These are phyloP conservation scores for Solanum clarkiae DNA, from an alignment of 257 asterid genomes.

Conservation along the genomic window DNA sequence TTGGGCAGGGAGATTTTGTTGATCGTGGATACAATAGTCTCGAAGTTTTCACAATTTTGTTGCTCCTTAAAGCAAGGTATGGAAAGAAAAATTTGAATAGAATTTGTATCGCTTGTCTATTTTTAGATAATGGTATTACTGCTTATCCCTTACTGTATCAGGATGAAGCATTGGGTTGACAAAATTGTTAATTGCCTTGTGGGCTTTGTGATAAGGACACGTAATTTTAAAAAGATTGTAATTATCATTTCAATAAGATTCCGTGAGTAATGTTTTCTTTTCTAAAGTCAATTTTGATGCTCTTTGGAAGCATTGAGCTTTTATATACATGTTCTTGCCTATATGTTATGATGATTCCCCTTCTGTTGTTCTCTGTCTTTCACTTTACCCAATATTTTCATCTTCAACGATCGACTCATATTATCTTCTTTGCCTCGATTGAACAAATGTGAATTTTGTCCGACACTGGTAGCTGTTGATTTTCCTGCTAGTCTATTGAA, in stretches of 20 bases:
- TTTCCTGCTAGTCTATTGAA: neutral
- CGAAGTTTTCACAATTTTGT: conserved; percentile 92
- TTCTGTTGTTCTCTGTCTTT: neutral
- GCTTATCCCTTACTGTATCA: neutral
- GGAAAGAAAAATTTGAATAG: neutral
- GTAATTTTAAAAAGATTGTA: neutral
- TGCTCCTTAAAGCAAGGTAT: conserved; percentile 97
- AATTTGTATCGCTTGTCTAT: neutral
- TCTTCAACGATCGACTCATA: neutral
- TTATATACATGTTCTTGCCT: neutral
- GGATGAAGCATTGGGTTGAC: neutral
- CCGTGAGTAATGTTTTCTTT: neutral
- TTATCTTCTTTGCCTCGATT: neutral
- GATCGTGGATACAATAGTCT: conserved; percentile 98
- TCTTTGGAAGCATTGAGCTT: neutral
- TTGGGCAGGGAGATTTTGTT: conserved; percentile 90
- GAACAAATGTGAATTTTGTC: neutral
- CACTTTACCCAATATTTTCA: neutral
- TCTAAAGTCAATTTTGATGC: neutral
- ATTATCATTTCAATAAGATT: neutral
- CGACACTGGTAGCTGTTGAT: neutral
- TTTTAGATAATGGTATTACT: neutral
- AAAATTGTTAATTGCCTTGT: neutral
- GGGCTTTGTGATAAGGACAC: neutral
- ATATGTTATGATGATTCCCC: neutral